Evolutionary conservation across 805 yeast species (phyloP).

Genomic region (Komagataella pastoris): DNA sequence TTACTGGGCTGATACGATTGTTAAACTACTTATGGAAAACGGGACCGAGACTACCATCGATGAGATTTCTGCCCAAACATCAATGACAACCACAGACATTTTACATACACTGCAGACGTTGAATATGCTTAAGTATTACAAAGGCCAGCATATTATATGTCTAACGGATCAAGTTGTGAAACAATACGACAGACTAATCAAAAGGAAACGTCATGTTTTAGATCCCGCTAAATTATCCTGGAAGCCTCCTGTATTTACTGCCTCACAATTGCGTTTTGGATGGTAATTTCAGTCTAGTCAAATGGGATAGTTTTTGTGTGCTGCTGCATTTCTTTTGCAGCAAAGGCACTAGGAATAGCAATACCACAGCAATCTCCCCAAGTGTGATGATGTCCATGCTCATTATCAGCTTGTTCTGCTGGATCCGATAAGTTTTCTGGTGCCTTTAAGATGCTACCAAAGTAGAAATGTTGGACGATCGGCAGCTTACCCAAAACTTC

Average conservation of each 20-base stretch:
- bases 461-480: constrained; percentile 86
- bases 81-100: constrained; percentile 95
- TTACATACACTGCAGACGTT: constrained; percentile 86
- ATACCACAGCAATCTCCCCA: constrained; percentile 99
- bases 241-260: constrained; percentile 95
- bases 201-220: constrained; percentile 59
- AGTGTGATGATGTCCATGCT: constrained; percentile 28
- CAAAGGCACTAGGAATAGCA: constrained; percentile 88
- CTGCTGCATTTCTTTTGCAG: constrained; percentile 54
- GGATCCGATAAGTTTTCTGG: constrained; percentile 50
- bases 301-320: constrained; percentile 42
- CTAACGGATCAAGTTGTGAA: constrained; percentile 73
- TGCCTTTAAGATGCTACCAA: constrained; percentile 56
- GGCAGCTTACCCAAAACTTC: constrained; percentile 89
- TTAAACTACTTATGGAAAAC: constrained; percentile 56
- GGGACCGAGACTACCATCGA: constrained; percentile 54
- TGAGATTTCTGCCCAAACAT: constrained; percentile 71
- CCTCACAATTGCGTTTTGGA: constrained; percentile 90
- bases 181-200: constrained; percentile 53
- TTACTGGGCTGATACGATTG: constrained; percentile 87
- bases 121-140: constrained; percentile 81
- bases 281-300: constrained; percentile 49
- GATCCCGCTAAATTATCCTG: constrained; percentile 65
- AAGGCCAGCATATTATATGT: constrained; percentile 88
- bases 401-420: constrained; percentile 18